phyloP scores from a whole-genome alignment of 352 stramenopile genomes.

The Albugo candida region DNA sequence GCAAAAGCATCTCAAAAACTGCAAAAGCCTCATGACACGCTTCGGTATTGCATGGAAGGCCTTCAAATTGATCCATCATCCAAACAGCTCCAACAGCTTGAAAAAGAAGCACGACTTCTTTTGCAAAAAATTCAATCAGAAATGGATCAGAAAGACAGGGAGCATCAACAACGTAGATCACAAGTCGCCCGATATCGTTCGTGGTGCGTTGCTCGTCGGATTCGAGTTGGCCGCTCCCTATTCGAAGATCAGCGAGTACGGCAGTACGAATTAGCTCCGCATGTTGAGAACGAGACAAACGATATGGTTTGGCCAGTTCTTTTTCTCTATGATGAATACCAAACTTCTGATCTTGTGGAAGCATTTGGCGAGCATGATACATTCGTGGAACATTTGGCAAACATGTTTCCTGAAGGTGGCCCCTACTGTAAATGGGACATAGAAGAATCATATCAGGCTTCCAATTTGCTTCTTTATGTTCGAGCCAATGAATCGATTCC shows the following conservation, averaged over 20 bases:
- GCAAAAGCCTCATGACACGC: constrained; percentile 50
- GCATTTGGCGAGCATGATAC: constrained; percentile 57
- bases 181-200: constrained; percentile 63
- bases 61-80: constrained; percentile 54
- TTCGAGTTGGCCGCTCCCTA: constrained; percentile 50
- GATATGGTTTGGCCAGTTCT: constrained; percentile 64
- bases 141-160: constrained; percentile 36
- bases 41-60: constrained; percentile 64
- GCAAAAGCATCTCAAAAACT: constrained; percentile 68
- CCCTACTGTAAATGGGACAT: constrained; percentile 67
- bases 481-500: constrained; percentile 48
- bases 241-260: constrained; percentile 63
- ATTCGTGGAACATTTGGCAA: constrained; percentile 71
- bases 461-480: constrained; percentile 51
- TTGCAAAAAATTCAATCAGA: constrained; percentile 9
- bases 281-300: constrained; percentile 35
- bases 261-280: constrained; percentile 66
- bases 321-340: constrained; percentile 73
- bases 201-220: constrained; percentile 31
- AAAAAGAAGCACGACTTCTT: constrained; percentile 30
- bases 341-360: constrained; percentile 71
- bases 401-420: constrained; percentile 78
- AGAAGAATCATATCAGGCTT: constrained; percentile 49
- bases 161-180: constrained; percentile 42
- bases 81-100: constrained; percentile 50